These are phyloP conservation scores for Nitzschia sp. DNA, from an alignment of 108 stramenopile genomes.

Conservation along the genomic window DNA sequence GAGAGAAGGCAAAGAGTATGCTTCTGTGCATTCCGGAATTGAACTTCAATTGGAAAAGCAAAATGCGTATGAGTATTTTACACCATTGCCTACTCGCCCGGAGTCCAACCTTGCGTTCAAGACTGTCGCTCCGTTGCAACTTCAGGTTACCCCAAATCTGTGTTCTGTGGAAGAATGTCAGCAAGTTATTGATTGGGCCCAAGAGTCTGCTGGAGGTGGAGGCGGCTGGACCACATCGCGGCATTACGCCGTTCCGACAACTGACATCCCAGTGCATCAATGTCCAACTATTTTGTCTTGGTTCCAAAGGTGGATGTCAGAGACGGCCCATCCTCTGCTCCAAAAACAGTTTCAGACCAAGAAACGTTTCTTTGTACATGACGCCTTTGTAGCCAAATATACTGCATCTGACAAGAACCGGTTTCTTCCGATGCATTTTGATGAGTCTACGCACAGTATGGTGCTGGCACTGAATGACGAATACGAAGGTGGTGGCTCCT, in stretches of 20 bases:
- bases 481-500: constrained; percentile 87
- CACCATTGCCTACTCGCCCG: not conserved
- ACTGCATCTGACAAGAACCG: constrained; percentile 38
- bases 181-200: constrained; percentile 53
- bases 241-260: constrained; percentile 96
- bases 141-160: constrained; percentile 34
- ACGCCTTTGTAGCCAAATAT: constrained; percentile 92
- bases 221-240: constrained; percentile 84
- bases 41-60: constrained; percentile 58
- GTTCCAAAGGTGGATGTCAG: constrained; percentile 48
- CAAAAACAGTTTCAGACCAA: constrained; percentile 32
- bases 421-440: constrained; percentile 86
- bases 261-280: constrained; percentile 86
- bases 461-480: constrained; percentile 85
- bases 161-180: constrained; percentile 45
- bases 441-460: constrained; percentile 88
- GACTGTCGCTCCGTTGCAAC: constrained; percentile 9
- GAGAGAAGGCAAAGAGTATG: constrained; percentile 44
- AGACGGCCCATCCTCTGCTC: constrained; percentile 21
- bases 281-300: constrained; percentile 49
- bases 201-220: constrained; percentile 25
- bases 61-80: constrained; percentile 44
- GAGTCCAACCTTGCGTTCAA: not conserved
- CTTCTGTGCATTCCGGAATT: constrained; percentile 50
- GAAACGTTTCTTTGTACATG: constrained; percentile 64